Evolutionary conservation across 345 rosid species (phyloP), one percentile per base, ranked within the genome.

Genomic region (Lagerstroemia speciosa): DNA sequence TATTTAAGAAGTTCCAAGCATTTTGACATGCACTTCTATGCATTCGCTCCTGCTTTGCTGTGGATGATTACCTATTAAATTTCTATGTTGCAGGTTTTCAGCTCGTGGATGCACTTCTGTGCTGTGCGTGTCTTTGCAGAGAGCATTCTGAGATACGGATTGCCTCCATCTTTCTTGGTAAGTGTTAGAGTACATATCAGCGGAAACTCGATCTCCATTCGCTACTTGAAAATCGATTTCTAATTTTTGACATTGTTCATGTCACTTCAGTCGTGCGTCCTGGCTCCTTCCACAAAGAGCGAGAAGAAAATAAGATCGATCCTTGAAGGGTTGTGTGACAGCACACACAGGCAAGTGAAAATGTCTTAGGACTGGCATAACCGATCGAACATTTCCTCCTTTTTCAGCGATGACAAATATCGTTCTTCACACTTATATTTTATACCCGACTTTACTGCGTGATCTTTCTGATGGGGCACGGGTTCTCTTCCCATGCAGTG

Each of bases 31-130:
- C 19, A 57, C 62, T 26, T 27, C 17, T 58, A 20, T 14, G 20
- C 33, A 58, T 9, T 8, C 6, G 11, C 61, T 55, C 30, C 31
- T 63, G 66, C n/a, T 14, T 19, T 32, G 40, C 41, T 34, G 27
- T 36, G 24, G 24, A 63, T 32, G 24, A 63, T 32, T 63, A 34
- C 61, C 61, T 63, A 14, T 1, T 63, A 31, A 8, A 3, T 50
- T 69, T 67, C 41, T 41, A 22, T 30, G 50, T 37, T 86, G 79
- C 82, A 95, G 98, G 97, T 92, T 79, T 95, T 95, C 76, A 90
- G 90, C 81, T 87, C 97, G 15, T 95, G 97, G 98, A 95, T 95
- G 99, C 99, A 95, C 80, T 95, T 95, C 71, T 95, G 97, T 85
- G 98, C 97, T 73, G 90, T 95, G n/a, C 96, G 98, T 62, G 32